These are phyloP conservation scores for Puccinia polysora DNA, from an alignment of 1,284 basidiomycete species.

Conservation along the genomic window DNA sequence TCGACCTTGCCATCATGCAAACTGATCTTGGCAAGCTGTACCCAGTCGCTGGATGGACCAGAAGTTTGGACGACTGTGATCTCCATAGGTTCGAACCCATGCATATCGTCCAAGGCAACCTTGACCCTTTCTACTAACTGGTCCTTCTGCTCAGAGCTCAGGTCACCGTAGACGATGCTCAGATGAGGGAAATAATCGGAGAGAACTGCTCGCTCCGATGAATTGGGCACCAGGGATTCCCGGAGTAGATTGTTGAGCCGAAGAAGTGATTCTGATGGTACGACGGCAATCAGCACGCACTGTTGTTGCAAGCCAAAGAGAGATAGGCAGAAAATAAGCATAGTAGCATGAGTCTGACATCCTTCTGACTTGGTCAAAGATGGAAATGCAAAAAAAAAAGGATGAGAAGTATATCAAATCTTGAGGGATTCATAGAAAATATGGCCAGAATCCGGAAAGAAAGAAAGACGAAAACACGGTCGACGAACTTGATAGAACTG, in stretches of 20 bases:
- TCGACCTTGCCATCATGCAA: slow-evolving; percentile 20
- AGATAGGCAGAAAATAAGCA: background rate
- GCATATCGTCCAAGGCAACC: background rate
- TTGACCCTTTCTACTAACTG: background rate
- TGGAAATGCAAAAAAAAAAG: no score
- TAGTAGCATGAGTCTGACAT: background rate
- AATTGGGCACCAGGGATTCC: background rate
- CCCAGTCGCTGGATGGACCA: slow-evolving; percentile 13
- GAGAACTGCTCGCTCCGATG: background rate
- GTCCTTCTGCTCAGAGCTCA: slow-evolving; percentile 10
- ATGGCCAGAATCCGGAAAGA: background rate
- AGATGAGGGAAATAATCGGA: slow-evolving; percentile 28
- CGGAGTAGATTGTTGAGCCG: slow-evolving; percentile 16
- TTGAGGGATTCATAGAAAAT: background rate
- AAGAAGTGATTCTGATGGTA: background rate
- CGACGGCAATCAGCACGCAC: slow-evolving; percentile 26
- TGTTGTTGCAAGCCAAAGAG: background rate
- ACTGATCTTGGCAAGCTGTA: slow-evolving; percentile 2
- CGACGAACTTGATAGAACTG: slow-evolving; percentile 21
- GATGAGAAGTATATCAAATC: no score
- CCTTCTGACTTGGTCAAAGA: no score
- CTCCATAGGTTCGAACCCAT: slow-evolving; percentile 15
- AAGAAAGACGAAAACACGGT: no score
- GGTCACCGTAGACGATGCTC: slow-evolving; percentile 34
- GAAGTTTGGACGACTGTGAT: slow-evolving; percentile 30